Evolutionary conservation across 768 basidiomycete genomes (phyloP), one percentile per base, ranked within the genome.

Genomic region (Favolaschia claudopus): DNA sequence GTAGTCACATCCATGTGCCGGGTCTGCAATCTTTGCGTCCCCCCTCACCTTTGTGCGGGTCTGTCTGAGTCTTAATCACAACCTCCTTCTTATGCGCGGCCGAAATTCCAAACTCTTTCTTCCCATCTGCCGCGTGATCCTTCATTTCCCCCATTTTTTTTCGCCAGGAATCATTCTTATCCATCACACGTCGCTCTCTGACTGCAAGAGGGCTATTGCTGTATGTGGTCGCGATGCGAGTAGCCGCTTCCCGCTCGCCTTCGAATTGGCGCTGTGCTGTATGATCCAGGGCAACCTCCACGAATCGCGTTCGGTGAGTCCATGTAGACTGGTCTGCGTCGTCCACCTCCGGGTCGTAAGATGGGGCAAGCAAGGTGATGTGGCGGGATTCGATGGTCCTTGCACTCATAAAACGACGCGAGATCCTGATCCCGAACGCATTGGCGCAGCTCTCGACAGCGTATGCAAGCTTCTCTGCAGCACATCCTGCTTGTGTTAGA

Each of bases 321-420:
- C 66, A 67, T 0, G 63, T 67, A 5, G 66, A 60, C 22, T 19
- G 38, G 39, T 64, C 62, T 8, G 65, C 31, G 52, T 66, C 50
- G 34, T 60, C 60, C n/a, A n/a, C n/a, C n/a, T n/a, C n/a, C n/a
- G n/a, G n/a, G n/a, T n/a, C n/a, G n/a, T n/a, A n/a, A n/a, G n/a
- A n/a, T n/a, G n/a, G n/a, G n/a, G n/a, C n/a, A n/a, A n/a, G n/a
- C n/a, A n/a, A n/a, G n/a, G n/a, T n/a, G n/a, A n/a, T n/a, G n/a
- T n/a, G n/a, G n/a, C n/a, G n/a, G n/a, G n/a, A n/a, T n/a, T n/a
- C n/a, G n/a, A n/a, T n/a, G n/a, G n/a, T n/a, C n/a, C n/a, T n/a
- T n/a, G n/a, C n/a, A n/a, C n/a, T n/a, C n/a, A n/a, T n/a, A n/a
- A n/a, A n/a, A n/a, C n/a, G n/a, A n/a, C n/a, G n/a, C n/a, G n/a